Evolutionary conservation across 2,329 filamentous ascomycete species (phyloP), one percentile per base, ranked within the genome.

Genomic region (Chaetomiaceae sp.): DNA sequence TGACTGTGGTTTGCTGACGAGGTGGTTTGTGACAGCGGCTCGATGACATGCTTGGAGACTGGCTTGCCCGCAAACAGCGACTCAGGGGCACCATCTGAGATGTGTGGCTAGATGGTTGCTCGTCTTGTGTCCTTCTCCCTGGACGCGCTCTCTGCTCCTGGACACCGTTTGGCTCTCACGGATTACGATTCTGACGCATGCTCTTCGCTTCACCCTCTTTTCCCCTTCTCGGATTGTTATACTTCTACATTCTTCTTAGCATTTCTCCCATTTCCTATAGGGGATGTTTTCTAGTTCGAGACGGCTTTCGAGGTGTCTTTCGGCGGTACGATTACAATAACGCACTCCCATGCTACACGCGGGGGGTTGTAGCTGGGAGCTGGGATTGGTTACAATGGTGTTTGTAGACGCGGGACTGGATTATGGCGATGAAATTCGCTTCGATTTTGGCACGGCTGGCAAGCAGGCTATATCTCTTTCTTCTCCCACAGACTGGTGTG

Each of bases 21-120:
- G 37, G 52, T 41, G 19, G 44, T 17, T 29, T 48, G 15, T 22
- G 50, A 29, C 55, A 84, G 69, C 84, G 91, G 74, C 76, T 97
- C 56, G 91, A 98, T 68, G 81, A 86, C 17, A 82, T 95, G 78
- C 76, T 95, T 36, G 84, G 84, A 55, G 83, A 87, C 59, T 90
- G 88, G 83, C 73, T 95, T 59, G 75, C 86, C 63, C 71, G 83
- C 62, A 75, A 88, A 71, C 73, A 82, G 73, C 70, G 83, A 69
- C 58, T 76, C 61, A 65, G 79, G 68, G 71, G 74, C 39, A 65
- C 67, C 15, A 61, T 74, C 44, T 78, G 57, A 60, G 9, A n/a
- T n/a, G n/a, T n/a, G n/a, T n/a, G n/a, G n/a, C n/a, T n/a, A n/a
- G n/a, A n/a, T n/a, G n/a, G n/a, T 9, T 24, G 6, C 22, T 24